These are phyloP conservation scores for Pestalotiopsis sp. DNA, from an alignment of 2,329 filamentous ascomycete genomes.

Conservation along the genomic window DNA sequence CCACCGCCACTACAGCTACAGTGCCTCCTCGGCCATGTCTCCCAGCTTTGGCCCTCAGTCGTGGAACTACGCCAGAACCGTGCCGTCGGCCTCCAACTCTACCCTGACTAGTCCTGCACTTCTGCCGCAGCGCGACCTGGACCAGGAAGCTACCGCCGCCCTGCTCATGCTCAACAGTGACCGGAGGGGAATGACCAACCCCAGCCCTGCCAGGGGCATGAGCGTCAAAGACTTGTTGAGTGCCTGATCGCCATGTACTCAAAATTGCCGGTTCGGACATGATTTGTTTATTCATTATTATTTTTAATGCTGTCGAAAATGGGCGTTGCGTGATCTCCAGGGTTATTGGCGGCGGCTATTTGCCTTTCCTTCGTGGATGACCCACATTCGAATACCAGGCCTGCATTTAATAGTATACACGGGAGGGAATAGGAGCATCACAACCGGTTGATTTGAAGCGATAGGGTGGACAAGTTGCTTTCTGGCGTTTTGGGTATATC, in stretches of 20 bases:
- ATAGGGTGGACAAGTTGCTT: neutral
- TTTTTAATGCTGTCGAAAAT: neutral
- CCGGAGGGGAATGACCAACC: constrained; percentile 51
- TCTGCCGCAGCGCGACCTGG: constrained; percentile 55
- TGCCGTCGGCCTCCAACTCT: constrained; percentile 45
- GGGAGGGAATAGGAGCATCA: neutral
- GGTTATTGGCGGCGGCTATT: neutral
- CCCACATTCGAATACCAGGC: neutral
- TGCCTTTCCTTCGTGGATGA: neutral
- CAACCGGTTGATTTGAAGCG: neutral
- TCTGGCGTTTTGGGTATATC: neutral
- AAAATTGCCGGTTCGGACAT: too few species aligned
- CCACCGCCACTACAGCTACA: constrained; percentile 43
- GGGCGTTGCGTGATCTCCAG: neutral
- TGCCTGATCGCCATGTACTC: constrained; percentile 28
- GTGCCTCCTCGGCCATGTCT: constrained; percentile 39
- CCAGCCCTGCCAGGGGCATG: constrained; percentile 44
- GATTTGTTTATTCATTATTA: neutral
- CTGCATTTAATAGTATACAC: neutral
- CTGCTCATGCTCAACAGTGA: constrained; percentile 86
- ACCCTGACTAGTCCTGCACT: constrained; percentile 60
- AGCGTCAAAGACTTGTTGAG: constrained; percentile 57
- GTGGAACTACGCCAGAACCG: constrained; percentile 38
- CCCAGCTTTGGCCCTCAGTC: constrained; percentile 43
- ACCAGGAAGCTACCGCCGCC: constrained; percentile 82